Percentiles rank a stretch among this genome's conserved stretches.
Conservation (phyloP, 345 rosid species). For the Syzygium oleosum region DNA sequence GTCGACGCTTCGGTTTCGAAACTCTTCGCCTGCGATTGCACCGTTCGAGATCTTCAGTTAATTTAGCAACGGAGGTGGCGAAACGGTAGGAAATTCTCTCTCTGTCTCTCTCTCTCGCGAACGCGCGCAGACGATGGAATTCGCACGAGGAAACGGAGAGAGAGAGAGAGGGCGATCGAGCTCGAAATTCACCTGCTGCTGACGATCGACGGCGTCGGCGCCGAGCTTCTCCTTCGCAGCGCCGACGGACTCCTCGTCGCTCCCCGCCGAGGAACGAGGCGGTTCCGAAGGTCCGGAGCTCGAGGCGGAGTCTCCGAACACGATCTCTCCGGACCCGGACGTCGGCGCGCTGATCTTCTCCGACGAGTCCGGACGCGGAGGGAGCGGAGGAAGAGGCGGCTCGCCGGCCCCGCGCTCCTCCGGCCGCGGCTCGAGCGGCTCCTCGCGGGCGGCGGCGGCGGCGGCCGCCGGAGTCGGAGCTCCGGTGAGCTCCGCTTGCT, state of each 20-base stretch:
- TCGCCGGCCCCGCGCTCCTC: not conserved
- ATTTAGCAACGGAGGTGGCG: not conserved
- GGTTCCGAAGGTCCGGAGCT: not conserved
- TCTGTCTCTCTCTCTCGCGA: not conserved
- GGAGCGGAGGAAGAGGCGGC: not conserved
- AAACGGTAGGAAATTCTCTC: not conserved
- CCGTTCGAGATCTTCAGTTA: not conserved
- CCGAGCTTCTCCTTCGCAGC: not conserved
- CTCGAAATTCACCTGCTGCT: not conserved
- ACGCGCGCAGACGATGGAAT: not conserved
- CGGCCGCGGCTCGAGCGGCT: not conserved
- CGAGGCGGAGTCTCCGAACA: not conserved
- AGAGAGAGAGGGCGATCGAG: not conserved
- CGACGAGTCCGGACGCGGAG: not conserved
- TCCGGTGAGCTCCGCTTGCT: not conserved
- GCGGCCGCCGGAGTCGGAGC: not conserved
- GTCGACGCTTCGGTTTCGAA: conserved; percentile 28
- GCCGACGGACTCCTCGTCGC: not conserved
- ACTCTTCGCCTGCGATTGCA: conserved; percentile 25
- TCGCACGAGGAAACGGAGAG: not conserved
- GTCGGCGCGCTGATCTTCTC: not conserved
- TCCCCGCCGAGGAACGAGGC: not conserved
- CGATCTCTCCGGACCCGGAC: not conserved
- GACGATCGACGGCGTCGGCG: not conserved
- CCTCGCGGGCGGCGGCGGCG: not conserved